phyloP scores from a whole-genome alignment of 768 basidiomycete species.

The Suillus subaureus region DNA sequence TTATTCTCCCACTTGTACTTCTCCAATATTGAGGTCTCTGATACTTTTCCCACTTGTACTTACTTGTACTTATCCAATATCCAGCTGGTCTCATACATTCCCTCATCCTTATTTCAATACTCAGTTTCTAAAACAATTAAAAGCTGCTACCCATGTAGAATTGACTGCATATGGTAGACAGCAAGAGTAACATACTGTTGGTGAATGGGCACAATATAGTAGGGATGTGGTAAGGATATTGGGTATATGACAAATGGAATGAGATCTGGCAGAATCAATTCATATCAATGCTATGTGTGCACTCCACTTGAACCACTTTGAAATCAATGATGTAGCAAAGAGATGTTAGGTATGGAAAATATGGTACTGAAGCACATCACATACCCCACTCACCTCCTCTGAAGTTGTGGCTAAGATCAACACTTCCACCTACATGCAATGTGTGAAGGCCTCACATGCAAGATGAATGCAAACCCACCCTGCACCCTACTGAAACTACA shows the following conservation, averaged over 20 bases:
- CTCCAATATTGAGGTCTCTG: background rate
- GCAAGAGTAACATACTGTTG: too few species aligned
- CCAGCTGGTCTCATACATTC: background rate
- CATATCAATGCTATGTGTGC: background rate
- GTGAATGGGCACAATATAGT: too few species aligned
- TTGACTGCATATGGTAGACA: background rate
- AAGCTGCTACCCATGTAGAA: background rate
- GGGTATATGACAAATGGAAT: too few species aligned
- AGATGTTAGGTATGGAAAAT: background rate
- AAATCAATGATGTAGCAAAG: background rate
- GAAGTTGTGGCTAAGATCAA: background rate
- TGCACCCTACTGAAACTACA: background rate
- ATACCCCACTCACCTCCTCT: background rate
- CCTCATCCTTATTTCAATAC: background rate
- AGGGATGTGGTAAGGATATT: too few species aligned
- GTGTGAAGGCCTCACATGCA: background rate
- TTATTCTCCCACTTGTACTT: background rate
- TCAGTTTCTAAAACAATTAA: background rate
- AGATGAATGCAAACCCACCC: background rate
- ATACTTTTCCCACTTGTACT: background rate
- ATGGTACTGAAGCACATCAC: background rate
- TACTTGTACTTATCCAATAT: background rate
- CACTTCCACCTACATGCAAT: background rate
- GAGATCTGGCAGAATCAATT: too few species aligned
- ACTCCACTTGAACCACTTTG: background rate